Percentiles rank a stretch among this genome's conserved stretches.
phyloP scores from a whole-genome alignment of 768 basidiomycete genomes.

The Boletus subcaerulescens region DNA sequence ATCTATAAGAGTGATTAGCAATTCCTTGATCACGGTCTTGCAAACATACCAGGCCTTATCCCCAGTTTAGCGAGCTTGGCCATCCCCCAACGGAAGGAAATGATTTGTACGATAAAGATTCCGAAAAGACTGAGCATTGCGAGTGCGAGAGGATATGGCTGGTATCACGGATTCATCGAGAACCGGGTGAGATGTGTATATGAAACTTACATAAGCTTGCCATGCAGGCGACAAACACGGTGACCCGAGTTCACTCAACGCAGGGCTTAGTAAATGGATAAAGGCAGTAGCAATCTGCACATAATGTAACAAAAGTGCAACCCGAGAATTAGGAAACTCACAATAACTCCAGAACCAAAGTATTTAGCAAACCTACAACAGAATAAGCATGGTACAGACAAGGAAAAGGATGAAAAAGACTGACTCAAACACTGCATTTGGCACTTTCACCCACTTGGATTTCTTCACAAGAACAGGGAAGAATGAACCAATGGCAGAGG shows the following conservation, averaged over 20 bases:
- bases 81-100: conserved; percentile 86
- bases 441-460: conserved; percentile 42
- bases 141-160: conserved; percentile 83
- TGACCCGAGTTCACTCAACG: conserved; percentile 63
- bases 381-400: conserved; percentile 1
- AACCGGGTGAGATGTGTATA: not conserved
- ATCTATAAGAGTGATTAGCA: conserved; percentile 37
- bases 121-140: conserved; percentile 77
- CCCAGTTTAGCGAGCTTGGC: conserved; percentile 67
- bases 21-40: not conserved
- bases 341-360: conserved; percentile 89
- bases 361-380: conserved; percentile 73
- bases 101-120: conserved; percentile 82
- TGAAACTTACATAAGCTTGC: conserved; percentile 62
- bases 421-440: conserved; percentile 59
- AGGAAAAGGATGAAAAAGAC: conserved; percentile 17
- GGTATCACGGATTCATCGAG: not conserved
- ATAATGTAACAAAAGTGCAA: not conserved
- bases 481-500: conserved; percentile 57
- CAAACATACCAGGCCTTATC: conserved; percentile 50
- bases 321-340: conserved; percentile 34
- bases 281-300: conserved; percentile 84
- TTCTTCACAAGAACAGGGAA: conserved; percentile 68
- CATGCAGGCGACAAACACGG: conserved; percentile 70
- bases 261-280: conserved; percentile 79